Evolutionary conservation across 164 flowering plant species (phyloP).

Genomic region (Nelumbo lutea): DNA sequence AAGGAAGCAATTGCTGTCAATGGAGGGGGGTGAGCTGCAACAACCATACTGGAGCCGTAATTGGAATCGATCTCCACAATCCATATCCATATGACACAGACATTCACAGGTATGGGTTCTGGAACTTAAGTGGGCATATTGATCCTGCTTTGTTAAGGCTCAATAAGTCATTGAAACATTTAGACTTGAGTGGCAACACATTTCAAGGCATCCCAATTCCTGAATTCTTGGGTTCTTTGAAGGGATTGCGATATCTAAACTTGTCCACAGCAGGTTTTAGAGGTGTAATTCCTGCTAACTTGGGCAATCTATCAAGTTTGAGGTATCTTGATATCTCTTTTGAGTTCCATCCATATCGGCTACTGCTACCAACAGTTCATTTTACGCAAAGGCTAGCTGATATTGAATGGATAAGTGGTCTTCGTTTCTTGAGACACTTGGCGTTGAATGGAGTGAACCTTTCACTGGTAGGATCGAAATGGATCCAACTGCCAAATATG

Average conservation of each 20-base stretch:
- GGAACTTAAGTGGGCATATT: too few species aligned
- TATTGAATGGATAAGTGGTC: constrained; percentile 24
- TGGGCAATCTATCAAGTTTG: too few species aligned
- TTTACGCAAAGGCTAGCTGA: background rate
- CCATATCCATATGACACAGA: constrained; percentile 12
- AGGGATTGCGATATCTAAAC: too few species aligned
- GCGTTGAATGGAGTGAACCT: constrained; percentile 18
- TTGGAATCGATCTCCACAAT: constrained; percentile 22
- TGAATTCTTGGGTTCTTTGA: constrained; percentile 16
- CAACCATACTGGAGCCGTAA: constrained; percentile 21
- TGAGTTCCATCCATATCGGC: background rate
- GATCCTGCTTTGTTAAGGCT: constrained; percentile 6
- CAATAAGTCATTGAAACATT: constrained; percentile 13
- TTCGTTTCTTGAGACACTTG: constrained; percentile 18
- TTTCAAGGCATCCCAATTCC: constrained; percentile 26
- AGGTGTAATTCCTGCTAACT: too few species aligned
- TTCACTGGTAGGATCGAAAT: constrained; percentile 11
- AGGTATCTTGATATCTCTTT: constrained; percentile 16
- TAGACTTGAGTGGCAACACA: constrained; percentile 30
- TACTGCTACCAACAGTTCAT: too few species aligned
- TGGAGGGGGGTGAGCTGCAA: too few species aligned
- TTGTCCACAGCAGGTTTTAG: too few species aligned
- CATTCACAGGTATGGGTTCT: constrained; percentile 20
- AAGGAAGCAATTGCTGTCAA: too few species aligned
- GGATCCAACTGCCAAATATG: constrained; percentile 9